Conservation (phyloP, 192 early-diverging fungal genomes). For the Podila clonocystis region DNA sequence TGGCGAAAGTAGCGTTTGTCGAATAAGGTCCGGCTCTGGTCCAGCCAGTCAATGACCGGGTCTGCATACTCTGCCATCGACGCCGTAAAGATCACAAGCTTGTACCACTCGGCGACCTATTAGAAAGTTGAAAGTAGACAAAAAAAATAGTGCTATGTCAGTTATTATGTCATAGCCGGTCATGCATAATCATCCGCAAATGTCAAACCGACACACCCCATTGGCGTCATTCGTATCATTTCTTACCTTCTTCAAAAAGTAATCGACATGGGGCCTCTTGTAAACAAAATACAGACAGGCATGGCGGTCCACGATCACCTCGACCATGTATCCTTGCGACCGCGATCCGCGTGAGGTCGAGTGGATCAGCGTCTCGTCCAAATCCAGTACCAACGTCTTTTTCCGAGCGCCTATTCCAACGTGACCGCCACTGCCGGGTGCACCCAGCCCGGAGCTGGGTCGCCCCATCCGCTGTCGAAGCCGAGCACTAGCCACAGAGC, state of each 20-base stretch:
- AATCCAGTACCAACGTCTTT: constrained; percentile 76
- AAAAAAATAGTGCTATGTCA: constrained; percentile 8
- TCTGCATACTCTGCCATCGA: constrained; percentile 95
- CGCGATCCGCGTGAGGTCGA: constrained; percentile 68
- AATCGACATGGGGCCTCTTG: constrained; percentile 88
- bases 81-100: constrained; percentile 91
- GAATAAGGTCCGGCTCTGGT: constrained; percentile 74
- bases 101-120: constrained; percentile 89
- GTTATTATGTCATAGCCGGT: not conserved
- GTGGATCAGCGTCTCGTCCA: constrained; percentile 90
- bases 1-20: constrained; percentile 83
- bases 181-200: constrained; percentile 1
- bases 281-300: constrained; percentile 89
- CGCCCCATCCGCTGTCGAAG: constrained; percentile 34
- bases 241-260: constrained; percentile 83
- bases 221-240: not conserved
- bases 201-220: not conserved
- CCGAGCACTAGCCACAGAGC: constrained; percentile 9
- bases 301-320: constrained; percentile 85
- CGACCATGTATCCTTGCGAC: constrained; percentile 80
- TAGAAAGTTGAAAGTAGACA: not conserved
- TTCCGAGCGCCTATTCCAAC: constrained; percentile 36
- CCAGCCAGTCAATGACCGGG: constrained; percentile 92
- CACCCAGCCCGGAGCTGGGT: constrained; percentile 33
- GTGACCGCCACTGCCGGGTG: not conserved